Conservation (phyloP, 2,329 filamentous ascomycete species). For the Diaporthe ampelina region DNA sequence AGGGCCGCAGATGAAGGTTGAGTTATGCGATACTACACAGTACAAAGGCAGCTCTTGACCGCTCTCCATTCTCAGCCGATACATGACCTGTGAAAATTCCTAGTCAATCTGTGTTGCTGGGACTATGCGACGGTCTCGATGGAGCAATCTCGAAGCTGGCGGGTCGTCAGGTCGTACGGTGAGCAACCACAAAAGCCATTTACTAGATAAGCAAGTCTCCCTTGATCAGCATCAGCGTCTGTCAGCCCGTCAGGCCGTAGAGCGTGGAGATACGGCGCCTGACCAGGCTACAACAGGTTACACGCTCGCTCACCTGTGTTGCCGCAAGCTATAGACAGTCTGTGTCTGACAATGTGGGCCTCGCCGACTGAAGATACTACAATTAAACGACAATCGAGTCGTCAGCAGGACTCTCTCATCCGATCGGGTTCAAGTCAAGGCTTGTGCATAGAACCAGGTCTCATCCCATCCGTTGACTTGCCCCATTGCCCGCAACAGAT, state of each 20-base stretch:
- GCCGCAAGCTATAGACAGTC: constrained; percentile 14
- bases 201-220: no score
- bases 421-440: no score
- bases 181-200: no score
- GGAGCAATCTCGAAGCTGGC: background rate
- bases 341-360: constrained; percentile 10
- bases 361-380: constrained; percentile 18
- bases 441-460: no score
- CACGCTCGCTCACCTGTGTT: constrained; percentile 24
- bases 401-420: background rate
- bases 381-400: background rate
- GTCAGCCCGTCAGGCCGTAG: no score
- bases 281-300: constrained; percentile 9
- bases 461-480: no score
- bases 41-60: background rate
- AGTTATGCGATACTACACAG: background rate
- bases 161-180: background rate
- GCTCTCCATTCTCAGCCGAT: background rate
- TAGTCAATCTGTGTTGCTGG: background rate
- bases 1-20: background rate
- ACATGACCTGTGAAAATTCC: background rate
- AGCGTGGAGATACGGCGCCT: background rate
- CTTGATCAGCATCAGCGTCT: no score
- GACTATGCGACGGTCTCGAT: background rate
- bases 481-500: background rate